Conservation (phyloP, 23 red algal genomes). For the Chondrus crispus region DNA sequence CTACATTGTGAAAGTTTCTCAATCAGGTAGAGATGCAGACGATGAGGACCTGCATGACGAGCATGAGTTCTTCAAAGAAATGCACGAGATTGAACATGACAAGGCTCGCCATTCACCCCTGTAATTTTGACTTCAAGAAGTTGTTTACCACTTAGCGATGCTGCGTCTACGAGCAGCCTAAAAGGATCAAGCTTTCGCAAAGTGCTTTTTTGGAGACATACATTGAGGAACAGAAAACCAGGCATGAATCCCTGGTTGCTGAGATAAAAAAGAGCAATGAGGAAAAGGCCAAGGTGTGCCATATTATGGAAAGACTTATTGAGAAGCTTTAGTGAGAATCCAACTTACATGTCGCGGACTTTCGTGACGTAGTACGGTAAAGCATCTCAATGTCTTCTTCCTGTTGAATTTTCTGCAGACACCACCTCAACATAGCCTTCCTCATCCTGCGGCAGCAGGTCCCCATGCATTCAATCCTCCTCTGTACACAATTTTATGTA, state of each 20-base stretch:
- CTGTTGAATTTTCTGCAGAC: neutral
- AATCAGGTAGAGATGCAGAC: neutral
- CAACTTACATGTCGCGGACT: neutral
- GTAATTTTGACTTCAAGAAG: neutral
- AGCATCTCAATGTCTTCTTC: neutral
- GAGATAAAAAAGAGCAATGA: slow-evolving; percentile 7
- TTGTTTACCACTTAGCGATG: neutral
- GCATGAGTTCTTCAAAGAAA: neutral
- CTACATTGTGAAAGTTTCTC: neutral
- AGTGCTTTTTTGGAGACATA: neutral
- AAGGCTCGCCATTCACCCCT: neutral
- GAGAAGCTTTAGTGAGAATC: slow-evolving; percentile 12
- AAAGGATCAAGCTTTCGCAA: neutral
- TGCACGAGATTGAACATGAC: neutral
- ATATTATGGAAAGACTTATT: neutral
- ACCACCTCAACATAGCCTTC: neutral
- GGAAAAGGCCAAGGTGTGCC: neutral
- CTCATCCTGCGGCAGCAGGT: neutral
- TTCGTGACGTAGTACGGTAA: neutral
- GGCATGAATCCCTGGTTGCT: neutral
- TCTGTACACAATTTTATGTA: neutral
- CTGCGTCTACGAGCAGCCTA: neutral
- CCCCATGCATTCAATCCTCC: neutral
- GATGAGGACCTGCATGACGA: neutral
- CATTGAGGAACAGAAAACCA: neutral